Percentiles rank a stretch among this genome's conserved stretches.
phyloP scores from a whole-genome alignment of 805 yeast genomes.

The Hemisphaericaspora nanyangensis region DNA sequence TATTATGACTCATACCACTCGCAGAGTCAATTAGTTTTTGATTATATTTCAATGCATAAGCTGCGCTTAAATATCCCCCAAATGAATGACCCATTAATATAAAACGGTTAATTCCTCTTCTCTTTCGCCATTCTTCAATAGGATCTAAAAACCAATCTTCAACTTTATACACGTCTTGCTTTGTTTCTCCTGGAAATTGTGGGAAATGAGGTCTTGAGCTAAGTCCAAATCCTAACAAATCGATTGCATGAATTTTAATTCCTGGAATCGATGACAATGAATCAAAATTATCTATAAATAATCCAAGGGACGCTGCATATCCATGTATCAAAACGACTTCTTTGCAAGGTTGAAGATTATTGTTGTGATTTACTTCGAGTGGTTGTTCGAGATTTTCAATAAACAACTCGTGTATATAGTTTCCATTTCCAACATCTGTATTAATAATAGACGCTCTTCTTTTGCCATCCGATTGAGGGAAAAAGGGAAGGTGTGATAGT shows the following conservation, averaged over 20 bases:
- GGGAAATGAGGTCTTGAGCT: constrained; percentile 55
- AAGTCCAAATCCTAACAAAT: constrained; percentile 68
- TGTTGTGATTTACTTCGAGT: neutral
- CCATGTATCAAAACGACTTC: constrained; percentile 85
- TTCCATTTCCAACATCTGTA: constrained; percentile 52
- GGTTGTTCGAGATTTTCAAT: constrained; percentile 43
- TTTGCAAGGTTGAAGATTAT: constrained; percentile 1
- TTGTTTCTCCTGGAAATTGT: constrained; percentile 21
- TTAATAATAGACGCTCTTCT: constrained; percentile 46
- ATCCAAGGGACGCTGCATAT: constrained; percentile 87
- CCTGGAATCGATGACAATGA: constrained; percentile 46
- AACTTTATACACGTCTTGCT: constrained; percentile 30
- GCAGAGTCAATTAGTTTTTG: constrained; percentile 15
- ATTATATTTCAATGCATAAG: constrained; percentile 41
- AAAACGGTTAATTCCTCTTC: constrained; percentile 31
- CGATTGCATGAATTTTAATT: constrained; percentile 60
- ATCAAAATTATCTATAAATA: constrained; percentile 69
- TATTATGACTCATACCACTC: constrained; percentile 14
- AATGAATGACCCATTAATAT: constrained; percentile 42
- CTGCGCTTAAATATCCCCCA: constrained; percentile 43
- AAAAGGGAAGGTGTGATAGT: constrained; percentile 56
- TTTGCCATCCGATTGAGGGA: constrained; percentile 48
- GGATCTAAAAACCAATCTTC: constrained; percentile 45
- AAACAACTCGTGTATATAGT: constrained; percentile 73
- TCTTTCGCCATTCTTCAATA: constrained; percentile 39